phyloP scores from a whole-genome alignment of 2,329 filamentous ascomycete genomes.

The Microcyclosporella mali region DNA sequence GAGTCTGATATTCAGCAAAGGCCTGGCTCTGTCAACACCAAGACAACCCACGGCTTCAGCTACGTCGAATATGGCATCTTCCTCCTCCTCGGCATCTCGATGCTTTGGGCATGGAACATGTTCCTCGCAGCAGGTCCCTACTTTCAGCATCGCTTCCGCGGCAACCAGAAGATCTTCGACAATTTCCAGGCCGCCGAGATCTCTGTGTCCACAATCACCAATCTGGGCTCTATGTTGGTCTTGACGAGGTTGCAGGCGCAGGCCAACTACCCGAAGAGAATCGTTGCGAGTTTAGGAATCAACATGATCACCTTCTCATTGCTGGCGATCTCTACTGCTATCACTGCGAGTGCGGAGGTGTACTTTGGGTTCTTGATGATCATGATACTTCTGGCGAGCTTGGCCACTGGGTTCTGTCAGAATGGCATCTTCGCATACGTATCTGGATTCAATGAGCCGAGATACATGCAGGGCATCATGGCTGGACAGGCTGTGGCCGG shows the following conservation, averaged over 20 bases:
- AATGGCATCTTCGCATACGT: slow-evolving; percentile 94
- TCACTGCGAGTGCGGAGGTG: slow-evolving; percentile 53
- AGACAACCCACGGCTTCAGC: slow-evolving; percentile 53
- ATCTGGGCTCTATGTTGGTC: slow-evolving; percentile 67
- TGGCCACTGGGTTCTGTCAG: slow-evolving; percentile 79
- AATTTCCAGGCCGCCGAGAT: slow-evolving; percentile 90
- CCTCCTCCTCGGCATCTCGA: slow-evolving; percentile 75
- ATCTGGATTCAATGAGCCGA: slow-evolving; percentile 71
- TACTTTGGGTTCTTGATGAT: slow-evolving; percentile 79
- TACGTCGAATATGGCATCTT: slow-evolving; percentile 85
- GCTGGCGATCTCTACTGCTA: slow-evolving; percentile 72
- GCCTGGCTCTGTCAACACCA: slow-evolving; percentile 1
- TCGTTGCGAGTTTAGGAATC: slow-evolving; percentile 67
- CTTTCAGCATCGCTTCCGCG: slow-evolving; percentile 74
- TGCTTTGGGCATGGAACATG: slow-evolving; percentile 99
- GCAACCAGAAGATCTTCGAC: slow-evolving; percentile 62
- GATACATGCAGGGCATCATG: slow-evolving; percentile 97
- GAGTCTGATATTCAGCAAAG: slow-evolving; percentile 16
- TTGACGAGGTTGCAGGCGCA: slow-evolving; percentile 73
- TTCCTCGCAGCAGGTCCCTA: slow-evolving; percentile 92
- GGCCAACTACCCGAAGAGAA: slow-evolving; percentile 83
- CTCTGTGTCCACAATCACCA: slow-evolving; percentile 78
- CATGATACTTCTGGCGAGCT: slow-evolving; percentile 73
- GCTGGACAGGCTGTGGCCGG: slow-evolving; percentile 87
- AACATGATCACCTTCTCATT: slow-evolving; percentile 72